Evolutionary conservation across 441 rosid species (phyloP), one percentile per base, ranked within the genome.

Genomic region (Corymbia calophylla): DNA sequence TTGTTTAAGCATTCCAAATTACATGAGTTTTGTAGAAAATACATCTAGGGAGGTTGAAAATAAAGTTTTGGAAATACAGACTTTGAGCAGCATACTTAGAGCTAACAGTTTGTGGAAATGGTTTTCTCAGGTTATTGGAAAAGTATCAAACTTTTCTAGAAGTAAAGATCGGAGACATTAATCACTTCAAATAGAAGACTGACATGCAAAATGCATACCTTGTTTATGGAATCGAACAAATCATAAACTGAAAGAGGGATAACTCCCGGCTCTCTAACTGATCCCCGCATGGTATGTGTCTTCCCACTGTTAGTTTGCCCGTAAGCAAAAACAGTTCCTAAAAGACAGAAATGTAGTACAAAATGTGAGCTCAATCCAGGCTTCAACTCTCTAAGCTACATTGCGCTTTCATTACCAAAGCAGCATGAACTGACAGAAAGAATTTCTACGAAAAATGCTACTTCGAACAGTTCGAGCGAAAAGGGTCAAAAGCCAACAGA

Each of bases 261-360:
- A 88, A 98, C 98, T 49, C 99, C 99, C 7, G 94, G 98, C 91
- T 98, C 99, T 48, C 68, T 49, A n/a, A 84, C 90, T 3, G 99
- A 94, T 77, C 99, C 99, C 70, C 99, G 95, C 99, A 98, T 98
- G 9, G 99, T 98, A 89, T 96, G 97, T 2, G 99, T 98, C 95
- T 98, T 98, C 31, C 99, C 99, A 80, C 99, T 98, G 82, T 96
- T 97, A 12, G 99, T 98, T 90, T 98, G 99, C 58, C 99, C 99
- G 86, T 98, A 98, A 53, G 99, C 99, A 94, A 98, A 98, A 62
- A 96, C 99, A 17, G 99, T 98, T 27, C 99, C 99, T 98, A 87
- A 84, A 89, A 70, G n/a, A 86, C 1, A 55, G 39, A 60, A 86
- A 53, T 27, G 27, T 44, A n/a, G 44, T 29, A n/a, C 44, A n/a